These are phyloP conservation scores for Epichloe sp. DNA, from an alignment of 2,329 filamentous ascomycete species.

Conservation along the genomic window DNA sequence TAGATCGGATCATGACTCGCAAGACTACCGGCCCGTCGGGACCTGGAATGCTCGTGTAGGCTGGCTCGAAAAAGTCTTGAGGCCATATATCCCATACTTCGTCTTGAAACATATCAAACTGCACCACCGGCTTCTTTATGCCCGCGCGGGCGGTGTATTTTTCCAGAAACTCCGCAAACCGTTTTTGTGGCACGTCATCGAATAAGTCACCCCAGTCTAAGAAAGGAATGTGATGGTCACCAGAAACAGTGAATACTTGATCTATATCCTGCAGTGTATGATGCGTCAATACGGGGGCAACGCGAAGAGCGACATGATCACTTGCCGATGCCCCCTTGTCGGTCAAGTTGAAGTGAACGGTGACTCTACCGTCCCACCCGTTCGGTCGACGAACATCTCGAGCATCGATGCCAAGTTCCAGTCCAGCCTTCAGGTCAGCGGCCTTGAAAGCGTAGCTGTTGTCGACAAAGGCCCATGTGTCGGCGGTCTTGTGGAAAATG, in stretches of 20 bases:
- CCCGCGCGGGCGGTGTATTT: neutral
- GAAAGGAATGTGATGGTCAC: too few species aligned
- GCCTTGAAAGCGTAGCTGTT: constrained; percentile 16
- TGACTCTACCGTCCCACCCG: constrained; percentile 17
- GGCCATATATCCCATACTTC: constrained; percentile 19
- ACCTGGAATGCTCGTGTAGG: constrained; percentile 24
- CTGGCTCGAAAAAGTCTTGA: constrained; percentile 27
- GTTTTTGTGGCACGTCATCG: neutral
- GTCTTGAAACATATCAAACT: neutral
- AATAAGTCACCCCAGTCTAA: too few species aligned
- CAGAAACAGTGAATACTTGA: constrained; percentile 12
- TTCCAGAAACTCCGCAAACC: neutral
- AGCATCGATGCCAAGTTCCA: constrained; percentile 23
- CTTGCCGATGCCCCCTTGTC: constrained; percentile 8
- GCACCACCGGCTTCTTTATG: constrained; percentile 3
- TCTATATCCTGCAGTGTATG: constrained; percentile 21
- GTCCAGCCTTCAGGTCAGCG: constrained; percentile 14
- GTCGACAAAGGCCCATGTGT: constrained; percentile 16
- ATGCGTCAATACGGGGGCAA: constrained; percentile 25
- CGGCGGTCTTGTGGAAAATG: constrained; percentile 13
- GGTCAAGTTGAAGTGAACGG: constrained; percentile 16
- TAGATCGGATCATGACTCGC: constrained; percentile 16
- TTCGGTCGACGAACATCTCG: constrained; percentile 14
- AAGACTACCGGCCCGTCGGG: constrained; percentile 14
- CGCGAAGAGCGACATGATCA: constrained; percentile 19